phyloP scores from a whole-genome alignment of 2,329 filamentous ascomycete species.

The Corinectria fuckeliana region DNA sequence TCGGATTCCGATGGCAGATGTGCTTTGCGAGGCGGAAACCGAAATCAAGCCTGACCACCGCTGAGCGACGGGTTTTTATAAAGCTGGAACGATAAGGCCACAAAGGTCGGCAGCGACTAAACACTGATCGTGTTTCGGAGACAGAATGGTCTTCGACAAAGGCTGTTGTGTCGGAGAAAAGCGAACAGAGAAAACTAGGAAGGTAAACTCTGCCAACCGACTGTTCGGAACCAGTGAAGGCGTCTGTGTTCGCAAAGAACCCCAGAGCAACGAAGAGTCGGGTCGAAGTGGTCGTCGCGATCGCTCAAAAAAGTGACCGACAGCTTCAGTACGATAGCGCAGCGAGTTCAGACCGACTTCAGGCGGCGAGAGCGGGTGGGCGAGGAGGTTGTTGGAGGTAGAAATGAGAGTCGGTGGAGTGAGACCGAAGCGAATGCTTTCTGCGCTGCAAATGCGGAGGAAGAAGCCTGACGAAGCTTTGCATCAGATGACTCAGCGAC shows the following conservation, averaged over 20 bases:
- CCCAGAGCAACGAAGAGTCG: conserved; percentile 48
- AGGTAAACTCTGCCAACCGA: conserved; percentile 42
- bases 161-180: conserved; percentile 1
- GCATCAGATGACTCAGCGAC: conserved; percentile 23
- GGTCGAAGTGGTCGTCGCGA: conserved; percentile 42
- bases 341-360: conserved; percentile 45
- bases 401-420: conserved; percentile 25
- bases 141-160: background rate
- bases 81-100: background rate
- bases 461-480: conserved; percentile 13
- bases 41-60: background rate
- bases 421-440: conserved; percentile 23
- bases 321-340: conserved; percentile 23
- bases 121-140: background rate
- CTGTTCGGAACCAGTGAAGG: conserved; percentile 67
- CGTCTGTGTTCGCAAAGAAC: conserved; percentile 53
- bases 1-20: background rate
- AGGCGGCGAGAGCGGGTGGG: conserved; percentile 42
- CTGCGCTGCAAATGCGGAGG: conserved; percentile 18
- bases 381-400: conserved; percentile 36
- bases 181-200: conserved; percentile 9
- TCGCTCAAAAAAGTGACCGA: conserved; percentile 30
- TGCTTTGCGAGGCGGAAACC: background rate
- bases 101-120: background rate
- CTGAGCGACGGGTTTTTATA: background rate